Evolutionary conservation across 352 stramenopile species (phyloP), one percentile per base, ranked within the genome.

Genomic region (Globisporangium apiculatum): DNA sequence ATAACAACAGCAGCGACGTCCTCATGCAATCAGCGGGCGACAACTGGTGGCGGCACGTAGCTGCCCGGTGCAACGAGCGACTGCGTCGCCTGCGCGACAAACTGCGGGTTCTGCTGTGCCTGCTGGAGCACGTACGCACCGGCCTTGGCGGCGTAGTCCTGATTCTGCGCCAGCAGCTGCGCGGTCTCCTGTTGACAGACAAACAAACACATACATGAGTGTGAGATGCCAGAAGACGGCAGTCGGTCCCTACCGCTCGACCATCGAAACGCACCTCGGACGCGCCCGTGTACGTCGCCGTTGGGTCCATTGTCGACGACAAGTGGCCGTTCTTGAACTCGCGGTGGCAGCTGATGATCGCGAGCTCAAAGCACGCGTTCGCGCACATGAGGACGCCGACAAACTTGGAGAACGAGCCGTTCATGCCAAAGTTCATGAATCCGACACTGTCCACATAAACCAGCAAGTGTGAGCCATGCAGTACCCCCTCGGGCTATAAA

Each of bases 341-440:
- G n/a, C 79, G 85, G 67, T 94, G 85, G 62, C 72, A 90, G n/a
- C 85, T 69, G 68, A 94, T 89, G 49, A 94, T 77, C 55, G 89
- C 58, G 18, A 85, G 66, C 62, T 88, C 89, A 58, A 94, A 68
- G 5, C 87, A 50, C 40, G 80, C 83, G 51, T 92, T 92, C 53
- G 57, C 46, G 67, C 80, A 91, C 85, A 93, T 92, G 64, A 90
- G 69, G 17, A 87, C 48, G 42, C 83, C 85, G 38, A 91, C 83
- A 36, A 91, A 70, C 63, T 73, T 82, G 40, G 75, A 63, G 62
- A 94, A 76, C 38, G 76, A 72, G 54, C 80, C 72, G 53, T 85
- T 75, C 72, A 94, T 94, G 60, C 84, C 85, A 62, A 94, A 94
- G 53, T 92, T 79, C 85, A 94, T 93, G 48, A 92, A 94, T 52